Base-by-base conservation (phyloP, 768 basidiomycete genomes). In the Leccinellum luteum region DNA sequence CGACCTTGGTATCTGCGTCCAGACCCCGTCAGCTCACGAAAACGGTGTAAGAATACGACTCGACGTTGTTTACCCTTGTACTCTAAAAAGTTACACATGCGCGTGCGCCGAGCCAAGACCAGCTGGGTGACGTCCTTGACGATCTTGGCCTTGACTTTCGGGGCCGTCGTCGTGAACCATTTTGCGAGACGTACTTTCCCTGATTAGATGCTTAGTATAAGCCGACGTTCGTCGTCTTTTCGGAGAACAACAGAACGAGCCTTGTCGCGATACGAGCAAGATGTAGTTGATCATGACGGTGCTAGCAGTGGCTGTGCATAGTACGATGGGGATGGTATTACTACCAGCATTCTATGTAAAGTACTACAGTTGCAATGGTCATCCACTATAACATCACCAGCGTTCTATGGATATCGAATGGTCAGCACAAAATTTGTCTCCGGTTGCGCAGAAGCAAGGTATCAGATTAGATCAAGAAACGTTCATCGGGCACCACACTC, bases 61-160 rank as follows among this genome's bases (percentile, higher is more conserved):
- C 32, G 27, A 51, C 2, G 34, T 12, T 1, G 58, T 83, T 63
- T 58, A 89, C 95, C 95, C 78, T 95, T 97, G 79, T 97, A 97
- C 71, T 98, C 96, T 41, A 98, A 74, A 67, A 98, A 89, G 74
- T 98, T 98, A 70, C 94, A 97, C 92, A 94, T 95, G 55, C 89
- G 81, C 51, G 90, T 91, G 57, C 90, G 81, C 51, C 96, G 82
- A 52, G 87, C 90, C 47, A 96, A 79, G 30, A 98, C 94, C 34
- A 97, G 82, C 73, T 94, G 92, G 1, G 94, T 95, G 30, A 98
- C 90, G 69, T 98, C 96, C 75, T 93, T 94, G 61, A 97, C 87
- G 68, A 96, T 94, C 82, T 94, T 96, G 54, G 82, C 81, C 73
- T 93, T 95, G 34, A 78, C 77, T 73, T 94, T 92, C 21, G 86